A percentile compares a stretch with the other conserved stretches of the same genome.
These are phyloP conservation scores for Ballota nigra DNA, from an alignment of 257 asterid genomes.

Conservation along the genomic window DNA sequence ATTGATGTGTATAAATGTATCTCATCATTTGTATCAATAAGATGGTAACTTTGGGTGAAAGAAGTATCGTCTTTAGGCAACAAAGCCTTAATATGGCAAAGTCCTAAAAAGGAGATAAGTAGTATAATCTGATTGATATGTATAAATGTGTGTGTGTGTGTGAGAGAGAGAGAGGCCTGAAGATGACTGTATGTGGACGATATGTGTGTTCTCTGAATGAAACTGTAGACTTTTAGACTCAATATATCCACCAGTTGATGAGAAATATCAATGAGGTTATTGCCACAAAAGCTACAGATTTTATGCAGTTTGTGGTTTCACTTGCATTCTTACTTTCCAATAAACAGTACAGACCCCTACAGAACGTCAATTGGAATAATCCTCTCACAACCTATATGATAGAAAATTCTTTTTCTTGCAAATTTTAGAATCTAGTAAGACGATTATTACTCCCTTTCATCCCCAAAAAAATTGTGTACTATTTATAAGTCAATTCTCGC, in stretches of 20 bases:
- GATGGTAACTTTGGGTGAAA: neutral
- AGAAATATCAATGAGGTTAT: neutral
- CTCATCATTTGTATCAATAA: neutral
- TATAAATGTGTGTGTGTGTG: neutral
- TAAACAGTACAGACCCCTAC: neutral
- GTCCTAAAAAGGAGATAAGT: neutral
- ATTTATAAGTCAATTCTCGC: neutral
- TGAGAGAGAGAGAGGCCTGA: neutral
- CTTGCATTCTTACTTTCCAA: neutral
- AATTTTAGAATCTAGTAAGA: neutral
- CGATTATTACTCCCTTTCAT: neutral
- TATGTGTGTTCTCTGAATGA: neutral
- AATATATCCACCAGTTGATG: neutral
- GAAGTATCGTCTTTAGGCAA: neutral
- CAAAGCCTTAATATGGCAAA: neutral
- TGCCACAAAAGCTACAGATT: neutral
- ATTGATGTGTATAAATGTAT: neutral
- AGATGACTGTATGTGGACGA: neutral
- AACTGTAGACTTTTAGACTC: neutral
- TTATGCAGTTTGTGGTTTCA: neutral
- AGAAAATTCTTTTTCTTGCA: neutral
- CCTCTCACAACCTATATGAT: neutral
- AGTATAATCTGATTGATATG: neutral
- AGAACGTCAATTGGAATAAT: neutral
- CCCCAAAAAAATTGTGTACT: neutral